Percentiles rank a stretch among this genome's conserved stretches.
Evolutionary conservation across 805 yeast genomes (phyloP).

Genomic region (Yarrowia osloensis): DNA sequence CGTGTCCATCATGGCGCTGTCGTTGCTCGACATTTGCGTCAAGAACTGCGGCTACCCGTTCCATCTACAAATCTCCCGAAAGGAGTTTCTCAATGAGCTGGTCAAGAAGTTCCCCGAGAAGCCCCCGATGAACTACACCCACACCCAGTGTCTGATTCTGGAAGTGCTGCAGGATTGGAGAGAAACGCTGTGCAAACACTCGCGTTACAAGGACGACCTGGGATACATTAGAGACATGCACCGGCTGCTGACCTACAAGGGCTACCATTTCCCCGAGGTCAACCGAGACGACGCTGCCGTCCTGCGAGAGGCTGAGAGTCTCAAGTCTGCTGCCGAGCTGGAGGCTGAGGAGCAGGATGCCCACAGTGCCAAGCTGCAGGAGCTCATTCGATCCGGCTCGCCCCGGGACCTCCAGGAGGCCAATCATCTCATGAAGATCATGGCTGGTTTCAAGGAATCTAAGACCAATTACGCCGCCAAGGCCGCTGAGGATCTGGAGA

Average conservation of each 20-base stretch:
- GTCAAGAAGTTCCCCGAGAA: slow-evolving; percentile 93
- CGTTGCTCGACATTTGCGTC: slow-evolving; percentile 78
- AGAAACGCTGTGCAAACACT: slow-evolving; percentile 87
- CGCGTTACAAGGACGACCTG: slow-evolving; percentile 87
- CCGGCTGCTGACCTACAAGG: slow-evolving; percentile 82
- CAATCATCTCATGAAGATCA: slow-evolving; percentile 91
- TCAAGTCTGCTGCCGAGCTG: slow-evolving; percentile 85
- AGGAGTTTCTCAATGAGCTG: slow-evolving; percentile 90
- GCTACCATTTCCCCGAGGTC: slow-evolving; percentile 90
- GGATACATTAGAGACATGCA: slow-evolving; percentile 96
- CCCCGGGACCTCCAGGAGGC: slow-evolving; percentile 97
- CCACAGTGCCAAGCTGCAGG: slow-evolving; percentile 93
- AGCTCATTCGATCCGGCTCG: slow-evolving; percentile 89
- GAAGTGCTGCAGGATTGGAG: slow-evolving; percentile 97
- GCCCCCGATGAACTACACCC: slow-evolving; percentile 82
- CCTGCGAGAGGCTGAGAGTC: slow-evolving; percentile 73
- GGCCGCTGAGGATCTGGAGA: slow-evolving; percentile 79
- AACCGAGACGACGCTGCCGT: slow-evolving; percentile 91
- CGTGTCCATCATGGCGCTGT: slow-evolving; percentile 78
- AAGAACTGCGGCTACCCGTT: slow-evolving; percentile 98
- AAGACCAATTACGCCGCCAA: slow-evolving; percentile 58
- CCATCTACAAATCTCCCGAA: slow-evolving; percentile 90
- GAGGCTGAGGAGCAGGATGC: slow-evolving; percentile 91
- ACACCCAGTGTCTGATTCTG: slow-evolving; percentile 79
- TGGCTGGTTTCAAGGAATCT: slow-evolving; percentile 95